Evolutionary conservation across 352 stramenopile genomes (phyloP).

Genomic region (Sclerospora graminicola): DNA sequence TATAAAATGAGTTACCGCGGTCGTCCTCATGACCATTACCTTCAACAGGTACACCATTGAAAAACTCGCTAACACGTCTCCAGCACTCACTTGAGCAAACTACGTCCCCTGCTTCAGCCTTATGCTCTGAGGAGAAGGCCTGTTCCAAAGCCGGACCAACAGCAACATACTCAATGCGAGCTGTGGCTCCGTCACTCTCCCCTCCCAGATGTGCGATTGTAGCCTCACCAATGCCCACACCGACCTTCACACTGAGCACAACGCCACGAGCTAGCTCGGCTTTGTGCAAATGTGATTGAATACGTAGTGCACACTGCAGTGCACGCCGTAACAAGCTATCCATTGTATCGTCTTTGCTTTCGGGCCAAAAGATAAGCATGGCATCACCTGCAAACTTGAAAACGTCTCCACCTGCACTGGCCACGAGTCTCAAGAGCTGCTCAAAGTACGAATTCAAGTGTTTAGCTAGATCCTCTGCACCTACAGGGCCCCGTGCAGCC

Average conservation of each 20-base stretch:
- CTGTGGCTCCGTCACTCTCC: slow-evolving; percentile 65
- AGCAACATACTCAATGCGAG: slow-evolving; percentile 88
- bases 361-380: slow-evolving; percentile 91
- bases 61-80: slow-evolving; percentile 51
- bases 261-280: slow-evolving; percentile 78
- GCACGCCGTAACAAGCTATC: slow-evolving; percentile 68
- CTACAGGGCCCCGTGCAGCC: slow-evolving; percentile 66
- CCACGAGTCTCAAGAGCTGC: slow-evolving; percentile 72
- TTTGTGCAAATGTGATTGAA: slow-evolving; percentile 86
- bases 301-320: slow-evolving; percentile 84
- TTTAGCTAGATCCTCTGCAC: slow-evolving; percentile 84
- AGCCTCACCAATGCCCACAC: slow-evolving; percentile 82
- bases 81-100: slow-evolving; percentile 84
- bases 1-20: slow-evolving; percentile 29
- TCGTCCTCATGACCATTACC: slow-evolving; percentile 1
- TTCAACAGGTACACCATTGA: slow-evolving; percentile 39
- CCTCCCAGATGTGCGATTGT: slow-evolving; percentile 87
- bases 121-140: slow-evolving; percentile 84
- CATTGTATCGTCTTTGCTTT: slow-evolving; percentile 85
- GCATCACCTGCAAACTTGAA: slow-evolving; percentile 95
- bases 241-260: slow-evolving; percentile 91
- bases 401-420: slow-evolving; percentile 75
- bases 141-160: slow-evolving; percentile 86
- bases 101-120: slow-evolving; percentile 82
- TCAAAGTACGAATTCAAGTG: slow-evolving; percentile 93